phyloP scores from a whole-genome alignment of 371 early-diverging fungal species.

The Coemansia sp. region DNA sequence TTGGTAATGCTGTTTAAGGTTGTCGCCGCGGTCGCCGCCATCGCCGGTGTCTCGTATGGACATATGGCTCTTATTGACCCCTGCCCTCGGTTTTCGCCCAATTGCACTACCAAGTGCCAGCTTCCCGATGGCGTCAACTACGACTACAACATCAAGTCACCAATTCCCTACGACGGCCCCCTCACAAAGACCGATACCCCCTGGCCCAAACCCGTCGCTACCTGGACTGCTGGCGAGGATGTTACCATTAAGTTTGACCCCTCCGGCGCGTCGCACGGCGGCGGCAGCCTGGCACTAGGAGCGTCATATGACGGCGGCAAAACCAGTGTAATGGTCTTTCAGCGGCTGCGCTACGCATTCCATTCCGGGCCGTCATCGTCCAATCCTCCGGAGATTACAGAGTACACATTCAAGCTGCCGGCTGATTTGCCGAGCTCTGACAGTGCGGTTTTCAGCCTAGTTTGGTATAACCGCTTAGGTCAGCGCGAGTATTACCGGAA shows the following conservation, averaged over 20 bases:
- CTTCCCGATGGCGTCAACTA: background rate
- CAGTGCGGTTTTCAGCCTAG: constrained; percentile 61
- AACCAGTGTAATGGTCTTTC: constrained; percentile 61
- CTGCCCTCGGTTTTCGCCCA: constrained; percentile 17
- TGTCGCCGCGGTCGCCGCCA: background rate
- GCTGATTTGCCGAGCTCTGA: constrained; percentile 55
- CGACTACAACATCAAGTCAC: constrained; percentile 13
- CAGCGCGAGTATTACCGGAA: constrained; percentile 70
- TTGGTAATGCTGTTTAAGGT: background rate
- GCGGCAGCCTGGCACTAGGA: constrained; percentile 72
- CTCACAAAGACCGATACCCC: constrained; percentile 40
- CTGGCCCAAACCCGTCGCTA: constrained; percentile 24
- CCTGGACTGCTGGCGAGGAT: constrained; percentile 39
- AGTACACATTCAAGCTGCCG: constrained; percentile 59
- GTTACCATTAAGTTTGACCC: constrained; percentile 28
- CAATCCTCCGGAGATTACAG: constrained; percentile 28
- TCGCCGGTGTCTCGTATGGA: background rate
- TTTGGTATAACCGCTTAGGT: constrained; percentile 66
- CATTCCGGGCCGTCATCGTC: constrained; percentile 1
- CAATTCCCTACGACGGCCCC: constrained; percentile 2
- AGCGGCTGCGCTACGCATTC: constrained; percentile 56
- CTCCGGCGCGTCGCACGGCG: constrained; percentile 53
- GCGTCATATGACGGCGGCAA: constrained; percentile 64
- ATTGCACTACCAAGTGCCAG: background rate
- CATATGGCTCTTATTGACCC: constrained; percentile 26